These are phyloP conservation scores for Megacollybia platyphylla DNA, from an alignment of 1,284 basidiomycete genomes.

Conservation along the genomic window DNA sequence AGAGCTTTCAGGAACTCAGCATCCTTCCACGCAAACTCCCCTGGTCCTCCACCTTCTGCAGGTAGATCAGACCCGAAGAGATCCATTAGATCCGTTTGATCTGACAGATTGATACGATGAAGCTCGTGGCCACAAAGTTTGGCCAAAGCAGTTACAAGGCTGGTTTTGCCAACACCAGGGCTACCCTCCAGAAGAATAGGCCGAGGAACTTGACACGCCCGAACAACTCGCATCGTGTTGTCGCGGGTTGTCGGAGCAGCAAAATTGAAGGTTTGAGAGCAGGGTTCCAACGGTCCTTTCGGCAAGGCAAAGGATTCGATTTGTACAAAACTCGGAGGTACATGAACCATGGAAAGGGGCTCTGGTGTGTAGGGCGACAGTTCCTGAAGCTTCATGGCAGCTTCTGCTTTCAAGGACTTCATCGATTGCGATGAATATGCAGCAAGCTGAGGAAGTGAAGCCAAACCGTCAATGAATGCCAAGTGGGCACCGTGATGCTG, in stretches of 20 bases:
- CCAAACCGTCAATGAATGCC: slow-evolving; percentile 78
- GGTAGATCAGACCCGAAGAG: slow-evolving; percentile 96
- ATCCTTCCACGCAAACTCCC: slow-evolving; percentile 96
- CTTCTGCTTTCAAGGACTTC: slow-evolving; percentile 34
- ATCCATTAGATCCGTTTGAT: slow-evolving; percentile 96
- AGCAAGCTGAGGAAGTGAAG: slow-evolving; percentile 59
- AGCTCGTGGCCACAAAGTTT: slow-evolving; percentile 70
- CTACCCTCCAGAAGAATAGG: slow-evolving; percentile 95
- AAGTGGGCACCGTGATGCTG: slow-evolving; percentile 84
- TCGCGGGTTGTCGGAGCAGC: slow-evolving; percentile 81
- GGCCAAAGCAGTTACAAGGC: slow-evolving; percentile 82
- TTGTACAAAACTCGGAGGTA: slow-evolving; percentile 31
- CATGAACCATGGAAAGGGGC: slow-evolving; percentile 13
- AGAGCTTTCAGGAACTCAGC: slow-evolving; percentile 92
- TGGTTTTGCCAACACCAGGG: slow-evolving; percentile 99
- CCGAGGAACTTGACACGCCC: slow-evolving; percentile 85
- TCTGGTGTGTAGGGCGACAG: slow-evolving; percentile 33
- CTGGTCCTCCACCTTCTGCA: slow-evolving; percentile 82
- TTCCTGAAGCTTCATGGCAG: slow-evolving; percentile 29
- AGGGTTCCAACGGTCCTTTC: slow-evolving; percentile 35
- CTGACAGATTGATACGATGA: slow-evolving; percentile 96
- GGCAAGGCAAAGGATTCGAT: slow-evolving; percentile 72
- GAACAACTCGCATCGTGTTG: slow-evolving; percentile 84
- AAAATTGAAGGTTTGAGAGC: slow-evolving; percentile 60
- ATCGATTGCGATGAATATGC: slow-evolving; percentile 40